phyloP scores from a whole-genome alignment of 2,329 filamentous ascomycete species.

The Orbilia brochopaga region DNA sequence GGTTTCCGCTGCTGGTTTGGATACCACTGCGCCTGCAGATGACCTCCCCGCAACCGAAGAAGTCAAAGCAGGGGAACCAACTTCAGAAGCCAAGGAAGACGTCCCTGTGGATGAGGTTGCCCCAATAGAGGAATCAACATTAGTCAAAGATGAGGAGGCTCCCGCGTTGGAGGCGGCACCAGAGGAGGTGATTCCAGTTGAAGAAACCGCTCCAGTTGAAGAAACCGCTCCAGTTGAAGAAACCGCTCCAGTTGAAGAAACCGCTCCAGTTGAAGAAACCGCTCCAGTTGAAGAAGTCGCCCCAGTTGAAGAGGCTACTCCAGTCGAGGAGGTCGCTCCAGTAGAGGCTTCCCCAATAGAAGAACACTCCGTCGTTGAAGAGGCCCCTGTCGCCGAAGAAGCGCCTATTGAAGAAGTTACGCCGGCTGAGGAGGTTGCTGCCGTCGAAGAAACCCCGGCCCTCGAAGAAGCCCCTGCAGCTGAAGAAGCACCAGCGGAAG shows the following conservation, averaged over 20 bases:
- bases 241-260: slow-evolving; percentile 7
- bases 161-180: slow-evolving; percentile 13
- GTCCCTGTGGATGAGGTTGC: slow-evolving; percentile 7
- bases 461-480: not conserved
- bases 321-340: slow-evolving; percentile 6
- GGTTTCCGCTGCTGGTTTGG: slow-evolving; percentile 2
- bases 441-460: not conserved
- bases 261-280: slow-evolving; percentile 14
- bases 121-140: slow-evolving; percentile 3
- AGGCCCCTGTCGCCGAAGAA: not conserved
- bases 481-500: slow-evolving; percentile 19
- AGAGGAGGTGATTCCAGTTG: not conserved
- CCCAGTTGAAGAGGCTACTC: slow-evolving; percentile 1
- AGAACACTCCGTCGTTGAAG: not conserved
- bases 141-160: not conserved
- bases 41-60: slow-evolving; percentile 8
- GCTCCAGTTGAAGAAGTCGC: not conserved
- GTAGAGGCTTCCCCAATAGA: slow-evolving; percentile 6
- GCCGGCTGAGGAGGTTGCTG: not conserved
- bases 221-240: slow-evolving; percentile 6
- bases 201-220: slow-evolving; percentile 1
- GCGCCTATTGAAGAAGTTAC: slow-evolving; percentile 1
- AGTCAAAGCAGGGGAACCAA: slow-evolving; percentile 17
- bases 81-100: not conserved
- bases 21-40: slow-evolving; percentile 1